Percentiles rank a stretch among this genome's conserved stretches.
Evolutionary conservation across 208 protist species (phyloP).

Genomic region (Leishmania gerbilli): DNA sequence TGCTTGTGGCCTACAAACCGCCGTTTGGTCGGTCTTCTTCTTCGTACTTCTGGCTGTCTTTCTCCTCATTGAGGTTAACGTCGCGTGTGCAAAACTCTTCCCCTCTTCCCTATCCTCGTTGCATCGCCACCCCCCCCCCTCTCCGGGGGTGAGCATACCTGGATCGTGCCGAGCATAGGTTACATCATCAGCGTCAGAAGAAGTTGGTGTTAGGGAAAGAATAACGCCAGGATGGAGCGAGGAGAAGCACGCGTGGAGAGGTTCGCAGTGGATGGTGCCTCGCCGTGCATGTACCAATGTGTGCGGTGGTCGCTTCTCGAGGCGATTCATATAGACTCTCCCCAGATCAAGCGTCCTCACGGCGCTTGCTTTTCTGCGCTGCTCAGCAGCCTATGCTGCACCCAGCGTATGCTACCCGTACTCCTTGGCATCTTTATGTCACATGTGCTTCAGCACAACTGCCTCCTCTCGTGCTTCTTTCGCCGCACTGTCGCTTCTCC

Average conservation of each 20-base stretch:
- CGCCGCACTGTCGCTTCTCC: neutral
- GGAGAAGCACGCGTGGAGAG: neutral
- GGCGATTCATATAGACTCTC: neutral
- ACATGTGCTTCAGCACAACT: neutral
- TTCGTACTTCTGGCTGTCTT: neutral
- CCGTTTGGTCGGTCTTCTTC: neutral
- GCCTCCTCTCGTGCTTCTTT: no score
- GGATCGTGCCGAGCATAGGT: neutral
- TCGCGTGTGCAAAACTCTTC: constrained; percentile 1
- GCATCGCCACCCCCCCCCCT: neutral
- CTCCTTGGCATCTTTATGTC: neutral
- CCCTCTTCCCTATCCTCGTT: neutral
- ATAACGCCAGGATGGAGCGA: neutral
- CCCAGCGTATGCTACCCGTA: neutral
- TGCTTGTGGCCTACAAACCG: neutral
- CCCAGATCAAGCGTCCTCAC: neutral
- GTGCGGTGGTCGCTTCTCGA: neutral
- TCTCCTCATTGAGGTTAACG: neutral
- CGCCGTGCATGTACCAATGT: neutral
- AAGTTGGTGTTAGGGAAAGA: neutral
- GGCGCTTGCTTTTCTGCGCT: neutral
- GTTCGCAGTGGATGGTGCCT: neutral
- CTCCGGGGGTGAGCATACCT: neutral
- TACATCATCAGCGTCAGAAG: neutral
- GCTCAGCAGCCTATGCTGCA: neutral